Evolutionary conservation across 1,284 basidiomycete genomes (phyloP).

Genomic region (Xerocomus nothofagi): DNA sequence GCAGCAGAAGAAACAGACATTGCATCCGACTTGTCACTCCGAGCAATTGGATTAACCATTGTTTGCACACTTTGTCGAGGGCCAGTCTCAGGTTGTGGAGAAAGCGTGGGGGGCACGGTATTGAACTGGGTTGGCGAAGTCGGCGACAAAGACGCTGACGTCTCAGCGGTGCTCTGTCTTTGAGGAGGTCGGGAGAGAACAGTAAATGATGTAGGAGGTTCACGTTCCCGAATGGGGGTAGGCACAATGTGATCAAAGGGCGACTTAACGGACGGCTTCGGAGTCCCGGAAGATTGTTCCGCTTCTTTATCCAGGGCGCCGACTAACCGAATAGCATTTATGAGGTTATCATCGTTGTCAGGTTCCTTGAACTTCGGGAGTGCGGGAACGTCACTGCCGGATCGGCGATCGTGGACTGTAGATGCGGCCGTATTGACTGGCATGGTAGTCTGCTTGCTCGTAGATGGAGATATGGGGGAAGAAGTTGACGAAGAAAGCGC

Average conservation of each 20-base stretch:
- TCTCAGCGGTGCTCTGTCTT: slow-evolving; percentile 26
- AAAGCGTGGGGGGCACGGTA: not conserved
- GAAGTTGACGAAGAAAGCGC: slow-evolving; percentile 23
- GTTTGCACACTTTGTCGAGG: slow-evolving; percentile 17
- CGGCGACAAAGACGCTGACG: slow-evolving; percentile 10
- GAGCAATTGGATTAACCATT: slow-evolving; percentile 4
- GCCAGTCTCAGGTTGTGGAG: slow-evolving; percentile 15
- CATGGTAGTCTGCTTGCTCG: slow-evolving; percentile 4
- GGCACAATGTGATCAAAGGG: slow-evolving; percentile 48
- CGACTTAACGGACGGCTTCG: slow-evolving; percentile 2
- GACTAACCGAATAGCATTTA: slow-evolving; percentile 34
- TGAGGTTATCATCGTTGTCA: slow-evolving; percentile 33
- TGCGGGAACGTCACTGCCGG: slow-evolving; percentile 16
- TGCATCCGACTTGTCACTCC: slow-evolving; percentile 30
- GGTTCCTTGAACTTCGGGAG: slow-evolving; percentile 8
- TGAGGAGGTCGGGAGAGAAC: slow-evolving; percentile 64
- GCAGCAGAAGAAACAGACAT: slow-evolving; percentile 25
- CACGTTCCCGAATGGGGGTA: slow-evolving; percentile 61
- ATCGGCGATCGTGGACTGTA: slow-evolving; percentile 17
- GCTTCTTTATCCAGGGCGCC: slow-evolving; percentile 25
- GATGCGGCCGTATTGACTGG: slow-evolving; percentile 1
- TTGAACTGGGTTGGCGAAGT: slow-evolving; percentile 7
- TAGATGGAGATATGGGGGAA: slow-evolving; percentile 20
- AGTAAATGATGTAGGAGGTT: slow-evolving; percentile 61
- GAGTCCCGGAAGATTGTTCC: slow-evolving; percentile 11